Evolutionary conservation across 306 rosid genomes (phyloP), one percentile per base, ranked within the genome.

Genomic region (Comarum palustre): DNA sequence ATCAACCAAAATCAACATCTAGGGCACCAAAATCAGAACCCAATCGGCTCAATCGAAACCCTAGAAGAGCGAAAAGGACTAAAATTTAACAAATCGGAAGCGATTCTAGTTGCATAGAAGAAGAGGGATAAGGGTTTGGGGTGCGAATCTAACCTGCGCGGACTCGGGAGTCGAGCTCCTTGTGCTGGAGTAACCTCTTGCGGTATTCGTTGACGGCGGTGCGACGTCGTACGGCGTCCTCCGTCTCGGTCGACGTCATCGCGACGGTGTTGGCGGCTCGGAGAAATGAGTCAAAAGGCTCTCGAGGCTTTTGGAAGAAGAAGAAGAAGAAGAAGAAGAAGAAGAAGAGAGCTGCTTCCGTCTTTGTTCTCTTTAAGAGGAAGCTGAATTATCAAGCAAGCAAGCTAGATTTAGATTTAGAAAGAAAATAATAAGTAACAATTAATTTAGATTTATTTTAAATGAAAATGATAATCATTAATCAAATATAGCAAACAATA

Each of bases 131-230:
- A 77, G 76, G 75, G 74, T 76, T 68, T 10, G 19, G 54, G 57
- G 20, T 17, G 38, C 4, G 77, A 80, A 75, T 66, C 89, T 6
- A 76, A 94, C 99, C 93, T 60, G 96, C 78, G 82, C 97, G 95
- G 5, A 89, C 96, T 75, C 93, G 78, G 74, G 96, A 82, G 25
- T 94, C 96, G 69, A 91, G 79, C 82, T 94, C 99, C 77, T 91
- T 94, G 83, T 91, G 96, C 79, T 85, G 93, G 65, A 91, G 96
- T 58, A 91, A 90, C 73, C 87, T 87, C 84, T 90, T 91, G 22
- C 93, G 91, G 78, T 91, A 91, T 1, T 90, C 95, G 4, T 86
- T 80, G 48, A 82, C 84, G 14, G 84, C 90, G 4, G 34, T 85
- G 58, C 91, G 96, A 75, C 97, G 91, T 20, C 95, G 90, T 0